Conservation (phyloP, 768 basidiomycete genomes). For the Dacryopinax primogenitus region DNA sequence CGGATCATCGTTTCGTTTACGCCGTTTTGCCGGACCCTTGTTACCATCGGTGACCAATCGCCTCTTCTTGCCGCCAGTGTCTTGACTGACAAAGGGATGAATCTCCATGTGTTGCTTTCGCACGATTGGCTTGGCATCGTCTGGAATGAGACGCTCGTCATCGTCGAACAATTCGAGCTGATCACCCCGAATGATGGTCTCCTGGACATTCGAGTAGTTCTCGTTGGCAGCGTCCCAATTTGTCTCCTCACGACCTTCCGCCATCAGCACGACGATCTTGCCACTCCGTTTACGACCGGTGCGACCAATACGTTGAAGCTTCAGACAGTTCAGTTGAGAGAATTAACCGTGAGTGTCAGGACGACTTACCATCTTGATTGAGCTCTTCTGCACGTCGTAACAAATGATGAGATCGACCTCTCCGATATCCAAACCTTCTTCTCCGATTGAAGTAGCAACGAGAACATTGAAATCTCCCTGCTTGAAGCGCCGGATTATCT, state of each 20-base stretch:
- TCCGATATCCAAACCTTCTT: constrained; percentile 96
- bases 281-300: constrained; percentile 89
- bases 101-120: constrained; percentile 76
- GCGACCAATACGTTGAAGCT: constrained; percentile 93
- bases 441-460: constrained; percentile 92
- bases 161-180: constrained; percentile 88
- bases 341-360: constrained; percentile 2
- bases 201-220: constrained; percentile 79
- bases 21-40: constrained; percentile 20
- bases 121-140: constrained; percentile 58
- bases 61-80: constrained; percentile 27
- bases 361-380: constrained; percentile 80
- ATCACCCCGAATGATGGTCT: constrained; percentile 70
- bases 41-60: constrained; percentile 11
- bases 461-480: constrained; percentile 77
- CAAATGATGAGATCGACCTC: constrained; percentile 93
- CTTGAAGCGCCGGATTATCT: constrained; percentile 82
- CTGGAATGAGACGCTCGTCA: constrained; percentile 72
- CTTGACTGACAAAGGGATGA: constrained; percentile 41
- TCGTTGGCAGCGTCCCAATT: constrained; percentile 83
- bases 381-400: constrained; percentile 92
- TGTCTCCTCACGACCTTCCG: constrained; percentile 77
- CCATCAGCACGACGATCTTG: constrained; percentile 77
- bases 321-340: not conserved
- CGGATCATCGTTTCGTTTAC: constrained; percentile 57